Evolutionary conservation across 148 eudicot species (phyloP).

Genomic region (Vaccinium darrowii): DNA sequence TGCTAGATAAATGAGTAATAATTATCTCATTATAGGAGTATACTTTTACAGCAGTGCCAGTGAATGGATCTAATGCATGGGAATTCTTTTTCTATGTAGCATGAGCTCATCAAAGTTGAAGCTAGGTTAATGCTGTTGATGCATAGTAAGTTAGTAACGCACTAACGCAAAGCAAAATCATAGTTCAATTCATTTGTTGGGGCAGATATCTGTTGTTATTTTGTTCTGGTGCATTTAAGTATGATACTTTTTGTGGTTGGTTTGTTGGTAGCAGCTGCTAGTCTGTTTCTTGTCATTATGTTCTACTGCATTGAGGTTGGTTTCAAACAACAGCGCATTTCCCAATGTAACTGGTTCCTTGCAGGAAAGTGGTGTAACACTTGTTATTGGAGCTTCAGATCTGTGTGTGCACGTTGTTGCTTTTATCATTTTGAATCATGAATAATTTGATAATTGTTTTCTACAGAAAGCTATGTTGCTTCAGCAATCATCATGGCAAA

Average conservation of each 20-base stretch:
- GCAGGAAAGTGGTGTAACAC: not conserved
- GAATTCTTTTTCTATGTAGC: not conserved
- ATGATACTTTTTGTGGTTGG: not conserved
- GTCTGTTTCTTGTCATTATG: not conserved
- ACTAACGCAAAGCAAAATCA: not conserved
- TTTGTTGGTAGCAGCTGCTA: not conserved
- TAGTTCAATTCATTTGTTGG: not conserved
- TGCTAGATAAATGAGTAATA: not conserved
- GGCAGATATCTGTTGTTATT: not conserved
- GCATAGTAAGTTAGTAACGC: not conserved
- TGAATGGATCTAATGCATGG: not conserved
- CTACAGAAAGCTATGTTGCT: slow-evolving; percentile 86
- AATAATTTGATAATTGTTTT: not conserved
- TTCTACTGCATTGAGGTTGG: not conserved
- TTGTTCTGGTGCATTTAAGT: not conserved
- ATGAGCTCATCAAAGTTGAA: not conserved
- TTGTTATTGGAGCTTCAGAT: not conserved
- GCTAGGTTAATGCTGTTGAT: not conserved
- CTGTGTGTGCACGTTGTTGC: not conserved
- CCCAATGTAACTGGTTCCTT: not conserved
- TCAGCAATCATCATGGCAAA: slow-evolving; percentile 98
- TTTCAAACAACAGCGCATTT: not conserved
- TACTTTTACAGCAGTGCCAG: not conserved
- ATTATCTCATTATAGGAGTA: not conserved
- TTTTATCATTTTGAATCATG: slow-evolving; percentile 4